These are phyloP conservation scores for Cyathus pygmaeus DNA, from an alignment of 1,284 basidiomycete genomes.

Conservation along the genomic window DNA sequence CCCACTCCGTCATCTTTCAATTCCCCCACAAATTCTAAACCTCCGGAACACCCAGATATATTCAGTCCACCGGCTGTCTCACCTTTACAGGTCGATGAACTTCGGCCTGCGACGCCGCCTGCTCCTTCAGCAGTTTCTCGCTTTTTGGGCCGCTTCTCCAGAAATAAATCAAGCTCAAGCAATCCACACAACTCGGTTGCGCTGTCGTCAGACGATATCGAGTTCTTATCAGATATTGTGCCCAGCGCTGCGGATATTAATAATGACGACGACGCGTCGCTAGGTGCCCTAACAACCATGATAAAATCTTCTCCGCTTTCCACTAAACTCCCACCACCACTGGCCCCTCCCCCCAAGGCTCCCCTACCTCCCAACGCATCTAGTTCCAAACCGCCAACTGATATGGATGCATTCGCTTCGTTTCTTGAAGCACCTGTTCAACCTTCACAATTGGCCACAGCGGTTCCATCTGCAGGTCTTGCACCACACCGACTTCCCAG, in stretches of 20 bases:
- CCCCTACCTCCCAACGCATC: slow-evolving; percentile 19
- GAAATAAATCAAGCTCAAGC: slow-evolving; percentile 49
- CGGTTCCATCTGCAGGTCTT: background rate
- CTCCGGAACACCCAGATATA: background rate
- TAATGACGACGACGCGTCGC: slow-evolving; percentile 31
- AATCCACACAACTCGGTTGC: slow-evolving; percentile 62
- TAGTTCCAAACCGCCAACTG: slow-evolving; percentile 2
- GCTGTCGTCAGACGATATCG: slow-evolving; percentile 75
- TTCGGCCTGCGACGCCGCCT: slow-evolving; percentile 30
- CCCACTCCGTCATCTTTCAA: background rate
- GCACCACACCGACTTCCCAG: slow-evolving; percentile 4
- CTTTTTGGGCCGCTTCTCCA: slow-evolving; percentile 75
- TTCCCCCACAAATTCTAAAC: background rate
- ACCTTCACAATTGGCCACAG: background rate
- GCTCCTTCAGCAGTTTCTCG: slow-evolving; percentile 72
- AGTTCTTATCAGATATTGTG: slow-evolving; percentile 79
- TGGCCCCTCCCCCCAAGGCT: slow-evolving; percentile 53
- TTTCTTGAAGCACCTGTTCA: background rate
- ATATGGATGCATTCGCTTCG: background rate
- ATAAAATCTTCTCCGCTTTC: slow-evolving; percentile 55
- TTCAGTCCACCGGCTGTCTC: background rate
- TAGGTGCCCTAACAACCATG: slow-evolving; percentile 50
- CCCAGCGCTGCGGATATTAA: slow-evolving; percentile 62
- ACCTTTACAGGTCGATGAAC: slow-evolving; percentile 10
- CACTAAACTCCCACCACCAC: slow-evolving; percentile 58